Evolutionary conservation across 495 filamentous ascomycete species (phyloP), one percentile per base, ranked within the genome.

Genomic region (Peziza echinospora): DNA sequence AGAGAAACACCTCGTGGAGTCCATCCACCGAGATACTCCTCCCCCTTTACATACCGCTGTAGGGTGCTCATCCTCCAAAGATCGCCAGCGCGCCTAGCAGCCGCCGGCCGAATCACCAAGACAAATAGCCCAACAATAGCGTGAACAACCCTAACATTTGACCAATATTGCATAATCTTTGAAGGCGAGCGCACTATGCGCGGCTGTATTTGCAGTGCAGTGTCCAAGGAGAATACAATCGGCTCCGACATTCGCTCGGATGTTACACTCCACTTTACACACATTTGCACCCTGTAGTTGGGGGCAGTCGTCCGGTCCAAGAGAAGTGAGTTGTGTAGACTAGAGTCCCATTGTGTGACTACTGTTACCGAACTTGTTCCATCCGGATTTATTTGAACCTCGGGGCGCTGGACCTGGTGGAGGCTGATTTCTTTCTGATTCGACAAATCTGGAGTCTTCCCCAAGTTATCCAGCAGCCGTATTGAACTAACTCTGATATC

Each of bases 11-110:
- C 84, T 22, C 91, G 73, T 8, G 89, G 89, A 24, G 77, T 75
- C 89, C 89, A 97, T 21, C 75, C 71, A 4, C 64, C 72, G 11
- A 97, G 67, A 17, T 73, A 68, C 60, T 97, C 89, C 62, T 96
- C 87, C 24, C 89, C 89, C 59, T 91, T 92, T 51, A 96, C 80
- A 54, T 92, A 94, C 57, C 87, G 81, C 51, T 87, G 76, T 42
- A 83, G 76, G 2, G 84, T 94, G 60, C 85, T 87, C 84, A 97
- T 92, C 44, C 89, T 73, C 89, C 89, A 97, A 3, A 97, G 68
- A 55, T 97, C 89, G 6, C 82, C 82, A 0, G 82, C 89, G 23
- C 82, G 74, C 62, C 93, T 93, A 34, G 87, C 83, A 19, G 84
- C 83, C 9, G 81, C 75, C 0, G 89, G 89, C 34, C 80, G 81